phyloP scores from a whole-genome alignment of 192 early-diverging fungal genomes.

The Coemansia sp. region DNA sequence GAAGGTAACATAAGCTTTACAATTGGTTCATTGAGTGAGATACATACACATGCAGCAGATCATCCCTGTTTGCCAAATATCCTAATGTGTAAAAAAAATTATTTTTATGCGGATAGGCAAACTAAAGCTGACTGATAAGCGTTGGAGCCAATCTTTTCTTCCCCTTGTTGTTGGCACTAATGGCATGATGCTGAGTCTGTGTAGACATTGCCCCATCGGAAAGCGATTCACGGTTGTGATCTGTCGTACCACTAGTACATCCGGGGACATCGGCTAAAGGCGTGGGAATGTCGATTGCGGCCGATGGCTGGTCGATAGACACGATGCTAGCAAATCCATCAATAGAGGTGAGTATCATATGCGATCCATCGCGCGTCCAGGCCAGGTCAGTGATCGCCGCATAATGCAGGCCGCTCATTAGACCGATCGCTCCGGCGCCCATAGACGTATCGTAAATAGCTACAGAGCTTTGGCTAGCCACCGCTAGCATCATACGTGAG shows the following conservation, averaged over 20 bases:
- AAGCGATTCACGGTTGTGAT: neutral
- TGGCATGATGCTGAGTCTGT: neutral
- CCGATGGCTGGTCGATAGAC: constrained; percentile 64
- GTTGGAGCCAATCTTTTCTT: constrained; percentile 53
- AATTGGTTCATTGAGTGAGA: neutral
- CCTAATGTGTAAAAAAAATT: neutral
- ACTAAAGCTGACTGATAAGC: constrained; percentile 36
- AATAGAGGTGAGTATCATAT: constrained; percentile 75
- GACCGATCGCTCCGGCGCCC: constrained; percentile 64
- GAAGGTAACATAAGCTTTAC: neutral
- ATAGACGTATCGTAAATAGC: constrained; percentile 88
- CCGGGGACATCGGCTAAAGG: neutral
- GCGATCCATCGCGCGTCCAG: constrained; percentile 81
- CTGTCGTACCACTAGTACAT: neutral
- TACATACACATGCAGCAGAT: constrained; percentile 9
- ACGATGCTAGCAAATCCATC: constrained; percentile 89
- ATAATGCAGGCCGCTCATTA: constrained; percentile 83
- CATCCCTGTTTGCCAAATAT: neutral
- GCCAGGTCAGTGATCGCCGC: constrained; percentile 87
- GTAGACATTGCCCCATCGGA: constrained; percentile 5
- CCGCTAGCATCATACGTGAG: constrained; percentile 81
- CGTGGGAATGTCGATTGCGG: constrained; percentile 17
- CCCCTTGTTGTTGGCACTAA: constrained; percentile 16
- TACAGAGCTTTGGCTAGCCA: constrained; percentile 83
- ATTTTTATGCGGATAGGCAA: neutral